Base-by-base conservation (phyloP, 139 green algal species). In the Zygnema cylindricum region DNA sequence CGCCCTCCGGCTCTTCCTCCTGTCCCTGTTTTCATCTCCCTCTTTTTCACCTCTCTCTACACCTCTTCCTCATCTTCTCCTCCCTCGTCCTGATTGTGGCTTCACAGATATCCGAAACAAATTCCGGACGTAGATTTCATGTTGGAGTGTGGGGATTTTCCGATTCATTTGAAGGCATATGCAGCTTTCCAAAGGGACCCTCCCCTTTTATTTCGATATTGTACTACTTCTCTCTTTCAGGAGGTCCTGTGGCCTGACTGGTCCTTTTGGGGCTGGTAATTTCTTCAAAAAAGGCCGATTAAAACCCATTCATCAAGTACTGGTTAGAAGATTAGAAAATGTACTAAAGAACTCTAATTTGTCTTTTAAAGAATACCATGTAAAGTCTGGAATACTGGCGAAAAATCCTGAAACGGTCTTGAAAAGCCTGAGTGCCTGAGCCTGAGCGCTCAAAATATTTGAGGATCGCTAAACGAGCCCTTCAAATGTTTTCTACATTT, bases 221-320 rank as follows among this genome's bases (percentile, higher is more conserved):
- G 85, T 42, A 89, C 54, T 73, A 89, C 30, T 22, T 7, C 30
- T 25, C 21, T n/a, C 23, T 55, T 85, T 73, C 23, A 77, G 40
- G 71, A 89, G 54, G 39, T 86, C 22, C 49, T 85, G 7, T 89
- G 85, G 85, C 85, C 85, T 32, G 85, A 89, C 77, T 89, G 55
- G 55, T 85, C 73, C 75, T 89, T 89, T 77, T 89, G 85, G 85
- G 85, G 85, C 85, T 89, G 85, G 85, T 89, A n/a, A 86, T n/a
- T n/a, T n/a, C n/a, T n/a, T n/a, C n/a, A n/a, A n/a, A n/a, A n/a
- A n/a, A n/a, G n/a, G n/a, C n/a, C n/a, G n/a, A n/a, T n/a, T n/a
- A n/a, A n/a, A n/a, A n/a, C n/a, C n/a, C n/a, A n/a, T n/a, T n/a
- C n/a, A n/a, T n/a, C n/a, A n/a, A n/a, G n/a, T n/a, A n/a, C n/a